Percentiles rank a stretch among this genome's conserved stretches.
Conservation (phyloP, 805 yeast genomes). For the Metschnikowia vanudenii region DNA sequence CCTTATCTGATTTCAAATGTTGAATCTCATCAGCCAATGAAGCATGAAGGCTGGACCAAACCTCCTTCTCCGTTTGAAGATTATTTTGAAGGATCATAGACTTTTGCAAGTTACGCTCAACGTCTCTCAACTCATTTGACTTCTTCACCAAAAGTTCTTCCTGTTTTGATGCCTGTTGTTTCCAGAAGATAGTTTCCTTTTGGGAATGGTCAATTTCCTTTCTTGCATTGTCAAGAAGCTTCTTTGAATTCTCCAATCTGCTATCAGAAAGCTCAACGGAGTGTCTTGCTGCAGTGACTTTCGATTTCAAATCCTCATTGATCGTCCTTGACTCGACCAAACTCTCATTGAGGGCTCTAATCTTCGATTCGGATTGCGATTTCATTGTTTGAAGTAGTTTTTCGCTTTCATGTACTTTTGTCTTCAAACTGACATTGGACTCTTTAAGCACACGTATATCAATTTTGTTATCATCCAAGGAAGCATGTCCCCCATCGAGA, state of each 20-base stretch:
- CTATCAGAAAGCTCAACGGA: constrained; percentile 51
- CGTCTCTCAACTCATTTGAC: constrained; percentile 53
- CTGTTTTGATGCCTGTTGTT: constrained; percentile 40
- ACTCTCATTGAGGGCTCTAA: constrained; percentile 45
- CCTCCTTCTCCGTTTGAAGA: constrained; percentile 52
- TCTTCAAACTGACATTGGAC: constrained; percentile 30
- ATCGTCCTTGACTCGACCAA: constrained; percentile 26
- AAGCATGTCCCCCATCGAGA: constrained; percentile 1
- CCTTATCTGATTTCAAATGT: constrained; percentile 56
- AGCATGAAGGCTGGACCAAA: constrained; percentile 48
- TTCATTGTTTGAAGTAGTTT: constrained; percentile 31
- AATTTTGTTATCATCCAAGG: constrained; percentile 12
- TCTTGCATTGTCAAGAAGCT: constrained; percentile 28
- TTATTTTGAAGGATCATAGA: constrained; percentile 46
- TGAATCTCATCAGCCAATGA: constrained; percentile 53
- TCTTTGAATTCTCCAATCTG: constrained; percentile 47
- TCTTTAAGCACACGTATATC: constrained; percentile 27
- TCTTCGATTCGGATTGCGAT: constrained; percentile 42
- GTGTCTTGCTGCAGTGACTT: constrained; percentile 55
- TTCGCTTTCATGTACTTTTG: constrained; percentile 39
- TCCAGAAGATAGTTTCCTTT: constrained; percentile 39
- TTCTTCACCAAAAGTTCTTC: constrained; percentile 31
- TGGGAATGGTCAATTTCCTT: constrained; percentile 29
- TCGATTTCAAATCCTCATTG: constrained; percentile 45
- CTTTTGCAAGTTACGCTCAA: constrained; percentile 46